These are phyloP conservation scores for Vigna trinervia DNA, from an alignment of 306 rosid species.

Conservation along the genomic window DNA sequence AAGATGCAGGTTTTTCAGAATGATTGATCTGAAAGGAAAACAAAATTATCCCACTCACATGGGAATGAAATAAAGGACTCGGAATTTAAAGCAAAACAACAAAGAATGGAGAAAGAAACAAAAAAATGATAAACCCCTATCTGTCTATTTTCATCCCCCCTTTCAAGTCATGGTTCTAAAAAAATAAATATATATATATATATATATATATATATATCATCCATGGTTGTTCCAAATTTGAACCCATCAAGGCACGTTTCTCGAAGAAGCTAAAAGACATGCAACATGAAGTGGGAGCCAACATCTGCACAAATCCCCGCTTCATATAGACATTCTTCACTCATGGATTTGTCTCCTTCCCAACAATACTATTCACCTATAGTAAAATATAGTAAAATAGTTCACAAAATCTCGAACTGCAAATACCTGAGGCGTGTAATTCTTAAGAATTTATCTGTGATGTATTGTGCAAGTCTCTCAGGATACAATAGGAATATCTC, in stretches of 20 bases:
- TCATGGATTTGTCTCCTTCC: conserved; percentile 16
- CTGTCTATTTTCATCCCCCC: conserved; percentile 18
- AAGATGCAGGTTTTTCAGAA: no score
- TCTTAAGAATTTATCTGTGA: no score
- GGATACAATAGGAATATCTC: no score
- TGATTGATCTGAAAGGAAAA: conserved; percentile 1
- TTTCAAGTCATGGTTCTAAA: no score
- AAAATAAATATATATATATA: no score
- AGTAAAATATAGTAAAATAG: no score
- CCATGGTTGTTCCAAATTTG: background rate
- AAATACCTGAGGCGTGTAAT: no score
- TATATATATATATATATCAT: no score
- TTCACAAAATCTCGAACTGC: no score
- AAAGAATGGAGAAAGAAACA: conserved; percentile 5
- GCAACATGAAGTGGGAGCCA: conserved; percentile 52
- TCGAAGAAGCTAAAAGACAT: conserved; percentile 36
- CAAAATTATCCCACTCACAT: conserved; percentile 13
- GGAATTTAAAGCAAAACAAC: background rate
- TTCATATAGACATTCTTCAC: conserved; percentile 24
- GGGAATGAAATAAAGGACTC: conserved; percentile 10
- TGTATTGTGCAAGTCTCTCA: no score
- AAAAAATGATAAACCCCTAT: conserved; percentile 15
- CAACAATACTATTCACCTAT: no score
- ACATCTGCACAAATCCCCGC: background rate
- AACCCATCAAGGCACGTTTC: conserved; percentile 27